Base-by-base conservation (phyloP, 768 basidiomycete species). In the Punctularia strigosozonata region DNA sequence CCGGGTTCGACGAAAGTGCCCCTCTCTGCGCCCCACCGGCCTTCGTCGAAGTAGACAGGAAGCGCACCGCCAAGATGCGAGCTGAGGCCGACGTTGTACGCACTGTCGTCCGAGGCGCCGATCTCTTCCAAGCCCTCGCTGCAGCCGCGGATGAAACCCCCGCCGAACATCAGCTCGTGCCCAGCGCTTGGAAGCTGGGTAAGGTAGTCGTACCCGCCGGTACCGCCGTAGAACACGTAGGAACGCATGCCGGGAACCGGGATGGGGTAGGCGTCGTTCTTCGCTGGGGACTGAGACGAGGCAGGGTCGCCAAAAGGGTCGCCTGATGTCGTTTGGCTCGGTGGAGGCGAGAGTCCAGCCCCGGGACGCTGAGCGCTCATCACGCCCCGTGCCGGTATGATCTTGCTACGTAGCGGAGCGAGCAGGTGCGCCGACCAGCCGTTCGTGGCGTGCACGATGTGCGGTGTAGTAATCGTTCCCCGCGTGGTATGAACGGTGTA, bases 391-490 rank as follows among this genome's bases (percentile, higher is more conserved):
- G 65, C 45, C 20, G 83, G 80, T 14, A 81, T 51, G 42, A 84
- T 71, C 51, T 73, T 81, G 37, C 62, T 62, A 15, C 75, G 70
- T 61, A 84, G 62, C 0, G 69, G 68, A 10, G 67, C 62, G 39
- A 92, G 60, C 31, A 92, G 69, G 45, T 84, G 77, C 1, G 83
- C 74, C 2, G 66, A 62, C 76, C 87, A 90, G 15, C 71, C 87
- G 53, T 94, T 94, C 3, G 86, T 89, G 2, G 85, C 83, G 52
- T 89, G 87, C 8, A 92, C 62, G 31, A 92, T 65, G 53, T 85
- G 81, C 3, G 56, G 58, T 0, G 83, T 61, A 13, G 47, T 56
- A 19, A 86, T 64, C 4, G 46, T 50, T 0, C 88, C 87, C 36
- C 68, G 64, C 0, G 77, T 63, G 1, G 87, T 89, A 15, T 51